Evolutionary conservation across 192 early-diverging fungal species (phyloP).

Genomic region (Backusella australiensis): DNA sequence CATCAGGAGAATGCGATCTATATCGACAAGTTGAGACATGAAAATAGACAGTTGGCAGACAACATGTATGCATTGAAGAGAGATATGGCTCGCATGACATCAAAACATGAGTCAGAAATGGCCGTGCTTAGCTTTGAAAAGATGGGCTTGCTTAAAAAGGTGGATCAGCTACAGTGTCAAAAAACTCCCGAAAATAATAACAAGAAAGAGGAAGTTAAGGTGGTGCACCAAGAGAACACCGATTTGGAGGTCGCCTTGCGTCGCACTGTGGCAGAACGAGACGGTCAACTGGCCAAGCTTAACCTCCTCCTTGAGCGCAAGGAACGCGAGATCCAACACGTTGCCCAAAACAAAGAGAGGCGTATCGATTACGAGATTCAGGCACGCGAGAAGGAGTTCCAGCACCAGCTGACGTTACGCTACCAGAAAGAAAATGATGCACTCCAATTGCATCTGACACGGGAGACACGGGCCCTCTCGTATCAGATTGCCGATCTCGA

Average conservation of each 20-base stretch:
- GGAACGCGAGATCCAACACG: neutral
- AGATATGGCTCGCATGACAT: neutral
- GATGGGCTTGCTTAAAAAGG: neutral
- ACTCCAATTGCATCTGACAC: neutral
- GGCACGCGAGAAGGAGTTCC: neutral
- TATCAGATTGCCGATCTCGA: neutral
- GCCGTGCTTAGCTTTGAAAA: neutral
- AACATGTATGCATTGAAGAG: neutral
- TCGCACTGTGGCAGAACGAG: slow-evolving; percentile 6
- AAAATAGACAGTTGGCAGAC: neutral
- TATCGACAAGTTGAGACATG: neutral
- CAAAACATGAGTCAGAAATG: neutral
- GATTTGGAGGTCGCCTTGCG: neutral
- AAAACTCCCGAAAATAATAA: neutral
- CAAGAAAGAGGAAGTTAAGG: neutral
- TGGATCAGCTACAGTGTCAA: neutral
- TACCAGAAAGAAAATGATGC: neutral
- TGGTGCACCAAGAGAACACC: neutral
- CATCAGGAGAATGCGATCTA: neutral
- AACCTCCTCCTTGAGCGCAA: neutral
- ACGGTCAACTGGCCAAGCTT: slow-evolving; percentile 1
- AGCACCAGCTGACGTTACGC: neutral
- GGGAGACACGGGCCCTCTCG: neutral
- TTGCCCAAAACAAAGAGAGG: neutral
- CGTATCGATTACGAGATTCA: neutral